phyloP scores from a whole-genome alignment of 2,329 filamentous ascomycete genomes.

The Pseudopyricularia cyperi region DNA sequence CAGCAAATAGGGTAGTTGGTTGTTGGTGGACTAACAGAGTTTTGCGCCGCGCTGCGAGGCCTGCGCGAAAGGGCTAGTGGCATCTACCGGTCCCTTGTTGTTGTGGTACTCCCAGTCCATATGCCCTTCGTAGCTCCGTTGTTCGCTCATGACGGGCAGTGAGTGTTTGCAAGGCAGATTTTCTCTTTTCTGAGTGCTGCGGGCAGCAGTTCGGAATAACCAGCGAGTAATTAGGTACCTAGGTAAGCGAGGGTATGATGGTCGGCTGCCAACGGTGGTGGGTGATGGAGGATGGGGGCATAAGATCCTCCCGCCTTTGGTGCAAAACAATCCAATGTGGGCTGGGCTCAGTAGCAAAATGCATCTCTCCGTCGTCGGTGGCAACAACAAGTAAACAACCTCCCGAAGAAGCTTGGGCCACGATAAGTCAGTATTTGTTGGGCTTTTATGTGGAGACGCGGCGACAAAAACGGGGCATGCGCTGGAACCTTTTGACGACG shows the following conservation, averaged over 20 bases:
- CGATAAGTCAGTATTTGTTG: background rate
- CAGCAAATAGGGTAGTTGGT: background rate
- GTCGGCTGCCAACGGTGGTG: no score
- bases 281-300: background rate
- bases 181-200: background rate
- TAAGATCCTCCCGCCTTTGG: background rate
- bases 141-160: constrained; percentile 19
- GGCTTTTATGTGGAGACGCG: background rate
- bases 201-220: background rate
- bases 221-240: no score
- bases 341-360: background rate
- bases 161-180: background rate
- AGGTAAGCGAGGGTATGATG: no score
- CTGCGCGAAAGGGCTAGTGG: constrained; percentile 48
- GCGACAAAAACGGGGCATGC: background rate
- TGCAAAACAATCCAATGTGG: background rate
- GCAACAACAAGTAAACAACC: background rate
- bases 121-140: constrained; percentile 43
- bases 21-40: constrained; percentile 22
- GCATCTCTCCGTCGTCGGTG: background rate
- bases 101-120: constrained; percentile 60
- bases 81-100: constrained; percentile 41
- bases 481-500: background rate
- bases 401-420: background rate
- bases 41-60: constrained; percentile 27